Evolutionary conservation across 2,329 filamentous ascomycete species (phyloP), one percentile per base, ranked within the genome.

Genomic region (Xylariomycetidae sp.): DNA sequence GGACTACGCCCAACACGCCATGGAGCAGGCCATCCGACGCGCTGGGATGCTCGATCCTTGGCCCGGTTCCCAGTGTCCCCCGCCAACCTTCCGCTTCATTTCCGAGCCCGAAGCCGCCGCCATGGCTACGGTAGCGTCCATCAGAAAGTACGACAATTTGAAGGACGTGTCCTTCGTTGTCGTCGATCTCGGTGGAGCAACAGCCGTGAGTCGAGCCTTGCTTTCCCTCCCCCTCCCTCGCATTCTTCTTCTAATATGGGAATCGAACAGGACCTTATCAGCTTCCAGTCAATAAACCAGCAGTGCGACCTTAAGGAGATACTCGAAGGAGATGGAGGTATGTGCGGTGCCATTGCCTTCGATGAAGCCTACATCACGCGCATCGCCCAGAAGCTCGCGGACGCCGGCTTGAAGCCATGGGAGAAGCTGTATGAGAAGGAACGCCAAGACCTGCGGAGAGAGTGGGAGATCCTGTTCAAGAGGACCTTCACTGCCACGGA

Each of bases 71-170:
- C n/a, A n/a, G n/a, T n/a, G n/a, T n/a, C n/a, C n/a, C n/a, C n/a
- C n/a, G n/a, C n/a, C n/a, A n/a, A 50, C 34, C 0, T 29, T 67
- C 5, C 24, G 37, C 0, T 62, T 68, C 24, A 40, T 68, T 0
- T 56, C 59, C 0, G 67, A 70, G 35, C 67, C 66, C 0, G 65
- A 70, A 37, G 67, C 65, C 0, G 66, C 65, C 1, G 64, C 64
- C 0, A 23, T 70, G 0, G 57, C 62, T 0, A 58, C 57, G 0
- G 39, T 68, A 1, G 39, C 48, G 1, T 55, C 59, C 2, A 32
- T 60, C 32, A 50, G 25, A 48, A 41, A 33, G 19, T 27, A 24
- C 9, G 22, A 27, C 5, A n/a, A 6, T 9, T 32, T 38, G 4
- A 8, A 24, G 1, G 45, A 37, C 8, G 44, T 52, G 18, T 44